Evolutionary conservation across 179 eudicot species (phyloP), one percentile per base, ranked within the genome.

Genomic region (Camellia oleifera): DNA sequence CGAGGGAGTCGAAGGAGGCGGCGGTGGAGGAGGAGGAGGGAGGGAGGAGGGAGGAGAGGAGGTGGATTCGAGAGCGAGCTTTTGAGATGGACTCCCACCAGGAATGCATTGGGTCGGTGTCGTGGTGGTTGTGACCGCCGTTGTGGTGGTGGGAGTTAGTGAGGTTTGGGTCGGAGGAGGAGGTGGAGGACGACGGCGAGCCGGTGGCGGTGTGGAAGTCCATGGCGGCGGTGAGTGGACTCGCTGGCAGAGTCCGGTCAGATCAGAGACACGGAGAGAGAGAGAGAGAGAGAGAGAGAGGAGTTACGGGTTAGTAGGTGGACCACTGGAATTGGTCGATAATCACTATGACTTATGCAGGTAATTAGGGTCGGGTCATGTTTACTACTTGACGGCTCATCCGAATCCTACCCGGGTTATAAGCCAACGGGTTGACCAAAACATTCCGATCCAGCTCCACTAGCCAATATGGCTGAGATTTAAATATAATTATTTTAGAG

Each of bases 61-160:
- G 83, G 67, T 88, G 89, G 88, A 93, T 91, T 77, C 93, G 91
- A 40, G 90, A 42, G 18, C 96, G 91, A 53, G 98, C 94, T 81
- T 88, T 86, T 81, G 98, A 94, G 50, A 94, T 85, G 26, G 97
- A 94, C 61, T 94, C 98, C 93, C 96, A 94, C 96, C 94, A 90
- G 2, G 96, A 90, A 45, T 92, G 97, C 92, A 91, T 92, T 4
- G 94, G 97, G 63, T 91, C 68, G 68, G 57, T 42, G 83, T 78
- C 76, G 50, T 81, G 79, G 61, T 79, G 79, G 20, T 66, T 50
- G 70, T 68, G 71, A 48, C 52, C 52, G 3, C 46, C 48, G 72
- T 32, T 54, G 79, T 75, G 78, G 50, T 66, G 72, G 78, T 70
- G 61, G 40, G 81, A 78, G 67, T 45, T 58, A 46, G 40, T 20